These are phyloP conservation scores for Solanum appendiculatum DNA, from an alignment of 257 asterid species.

Conservation along the genomic window DNA sequence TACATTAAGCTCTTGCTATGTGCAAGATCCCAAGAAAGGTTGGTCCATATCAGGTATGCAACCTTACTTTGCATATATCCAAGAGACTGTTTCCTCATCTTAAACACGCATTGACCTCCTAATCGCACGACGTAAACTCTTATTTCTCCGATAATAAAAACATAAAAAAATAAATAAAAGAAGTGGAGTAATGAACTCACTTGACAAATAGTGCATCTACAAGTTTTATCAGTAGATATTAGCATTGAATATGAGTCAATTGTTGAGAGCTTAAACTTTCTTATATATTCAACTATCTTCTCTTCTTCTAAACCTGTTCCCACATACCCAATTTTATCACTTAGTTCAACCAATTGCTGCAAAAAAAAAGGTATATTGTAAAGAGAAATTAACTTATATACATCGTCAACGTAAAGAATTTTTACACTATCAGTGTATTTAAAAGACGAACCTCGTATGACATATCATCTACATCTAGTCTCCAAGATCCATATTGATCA, in stretches of 20 bases:
- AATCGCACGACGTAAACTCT: neutral
- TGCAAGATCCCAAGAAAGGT: neutral
- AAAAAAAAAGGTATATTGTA: neutral
- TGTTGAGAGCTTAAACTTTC: conserved; percentile 17
- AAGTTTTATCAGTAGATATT: conserved; percentile 13
- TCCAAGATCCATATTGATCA: conserved; percentile 32
- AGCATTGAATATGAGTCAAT: neutral
- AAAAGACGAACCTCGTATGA: conserved; percentile 40
- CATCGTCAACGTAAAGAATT: neutral
- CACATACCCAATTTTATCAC: conserved; percentile 49
- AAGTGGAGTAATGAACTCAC: conserved; percentile 12
- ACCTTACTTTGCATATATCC: no score
- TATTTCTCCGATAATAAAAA: neutral
- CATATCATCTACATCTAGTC: conserved; percentile 46
- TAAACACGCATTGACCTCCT: neutral
- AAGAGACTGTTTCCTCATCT: neutral
- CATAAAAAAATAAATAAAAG: neutral
- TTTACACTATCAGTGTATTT: neutral
- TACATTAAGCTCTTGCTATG: fast-evolving
- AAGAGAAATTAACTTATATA: neutral
- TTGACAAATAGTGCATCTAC: conserved; percentile 62
- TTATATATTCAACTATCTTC: conserved; percentile 27
- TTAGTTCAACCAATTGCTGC: conserved; percentile 52
- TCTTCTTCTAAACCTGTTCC: conserved; percentile 46
- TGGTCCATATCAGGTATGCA: neutral